These are phyloP conservation scores for Luzula sylvatica DNA, from an alignment of 176 grass and related monocot species.

Conservation along the genomic window DNA sequence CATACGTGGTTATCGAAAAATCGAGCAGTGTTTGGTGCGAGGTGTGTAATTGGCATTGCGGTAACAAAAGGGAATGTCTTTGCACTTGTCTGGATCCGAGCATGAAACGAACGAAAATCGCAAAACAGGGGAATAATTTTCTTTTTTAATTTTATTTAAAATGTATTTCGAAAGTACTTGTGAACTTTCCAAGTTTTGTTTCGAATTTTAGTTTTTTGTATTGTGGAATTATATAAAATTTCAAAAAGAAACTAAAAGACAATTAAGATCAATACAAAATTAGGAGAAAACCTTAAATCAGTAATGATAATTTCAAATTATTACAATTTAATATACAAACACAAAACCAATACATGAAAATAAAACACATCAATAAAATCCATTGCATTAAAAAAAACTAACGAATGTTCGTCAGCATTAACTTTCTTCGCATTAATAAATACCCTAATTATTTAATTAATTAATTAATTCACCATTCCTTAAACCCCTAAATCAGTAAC, in stretches of 20 bases:
- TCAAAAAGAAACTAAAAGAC: too few relatives aligned
- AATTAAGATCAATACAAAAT: background rate
- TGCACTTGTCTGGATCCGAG: slow-evolving; percentile 10
- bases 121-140: background rate
- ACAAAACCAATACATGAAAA: slow-evolving; percentile 12
- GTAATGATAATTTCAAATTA: slow-evolving; percentile 16
- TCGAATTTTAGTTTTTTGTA: too few relatives aligned
- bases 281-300: slow-evolving; percentile 10
- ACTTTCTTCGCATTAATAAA: slow-evolving; percentile 5
- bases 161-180: too few relatives aligned
- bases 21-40: background rate
- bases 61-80: background rate
- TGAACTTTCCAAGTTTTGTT: too few relatives aligned
- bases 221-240: too few relatives aligned
- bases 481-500: slow-evolving; percentile 11
- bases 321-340: slow-evolving; percentile 21
- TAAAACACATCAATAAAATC: background rate
- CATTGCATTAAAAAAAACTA: background rate
- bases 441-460: background rate
- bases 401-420: slow-evolving; percentile 17
- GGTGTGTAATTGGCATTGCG: background rate
- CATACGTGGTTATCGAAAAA: slow-evolving; percentile 2
- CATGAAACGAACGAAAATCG: background rate
- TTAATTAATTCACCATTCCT: slow-evolving; percentile 2
- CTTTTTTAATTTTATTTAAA: too few relatives aligned